These are phyloP conservation scores for Boletus rex-veris DNA, from an alignment of 768 basidiomycete species.

Conservation along the genomic window DNA sequence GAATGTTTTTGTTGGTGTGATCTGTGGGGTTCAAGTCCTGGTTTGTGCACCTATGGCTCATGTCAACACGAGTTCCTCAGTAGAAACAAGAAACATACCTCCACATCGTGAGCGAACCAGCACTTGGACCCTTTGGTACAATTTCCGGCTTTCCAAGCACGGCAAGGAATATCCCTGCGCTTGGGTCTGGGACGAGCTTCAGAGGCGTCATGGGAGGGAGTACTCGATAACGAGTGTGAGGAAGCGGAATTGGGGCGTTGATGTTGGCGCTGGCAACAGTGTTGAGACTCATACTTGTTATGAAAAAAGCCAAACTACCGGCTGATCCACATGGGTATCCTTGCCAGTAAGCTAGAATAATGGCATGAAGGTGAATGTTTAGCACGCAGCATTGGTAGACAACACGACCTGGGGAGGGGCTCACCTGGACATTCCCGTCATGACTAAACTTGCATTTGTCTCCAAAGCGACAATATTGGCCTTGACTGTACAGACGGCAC, in stretches of 20 bases:
- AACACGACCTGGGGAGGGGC: not conserved
- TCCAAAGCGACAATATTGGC: constrained; percentile 25
- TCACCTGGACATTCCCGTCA: constrained; percentile 8
- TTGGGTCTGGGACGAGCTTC: constrained; percentile 22
- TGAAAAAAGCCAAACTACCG: no score
- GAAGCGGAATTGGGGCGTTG: not conserved
- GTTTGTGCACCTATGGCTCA: constrained; percentile 8
- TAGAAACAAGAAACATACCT: constrained; percentile 22
- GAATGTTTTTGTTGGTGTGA: not conserved
- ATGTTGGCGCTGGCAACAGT: no score
- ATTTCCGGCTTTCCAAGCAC: constrained; percentile 36
- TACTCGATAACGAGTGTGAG: not conserved
- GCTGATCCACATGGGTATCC: not conserved
- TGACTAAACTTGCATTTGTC: constrained; percentile 26
- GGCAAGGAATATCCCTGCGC: constrained; percentile 20
- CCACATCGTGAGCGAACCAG: constrained; percentile 31
- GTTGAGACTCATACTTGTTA: no score
- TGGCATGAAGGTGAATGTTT: not conserved
- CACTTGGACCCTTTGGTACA: constrained; percentile 38
- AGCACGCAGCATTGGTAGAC: not conserved
- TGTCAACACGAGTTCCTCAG: not conserved
- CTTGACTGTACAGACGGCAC: constrained; percentile 24
- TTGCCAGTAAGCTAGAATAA: not conserved
- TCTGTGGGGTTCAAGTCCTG: not conserved
- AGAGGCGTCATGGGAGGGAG: constrained; percentile 5